Evolutionary conservation across 164 flowering plant species (phyloP).

Genomic region (Tetrastigma voinierianum): DNA sequence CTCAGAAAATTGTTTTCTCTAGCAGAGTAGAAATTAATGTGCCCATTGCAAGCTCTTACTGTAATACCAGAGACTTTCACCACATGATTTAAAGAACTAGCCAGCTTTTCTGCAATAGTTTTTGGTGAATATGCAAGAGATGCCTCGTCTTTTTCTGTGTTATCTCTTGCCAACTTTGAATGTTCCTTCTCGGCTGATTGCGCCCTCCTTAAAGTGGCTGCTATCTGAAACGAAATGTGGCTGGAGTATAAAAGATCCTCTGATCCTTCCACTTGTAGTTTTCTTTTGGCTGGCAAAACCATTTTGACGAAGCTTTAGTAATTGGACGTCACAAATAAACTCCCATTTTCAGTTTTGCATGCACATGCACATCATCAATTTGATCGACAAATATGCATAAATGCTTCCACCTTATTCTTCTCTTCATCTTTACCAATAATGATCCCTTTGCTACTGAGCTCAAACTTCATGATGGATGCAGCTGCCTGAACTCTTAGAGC

Average conservation of each 20-base stretch:
- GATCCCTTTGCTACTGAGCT: conserved; percentile 29
- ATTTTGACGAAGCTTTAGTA: conserved; percentile 73
- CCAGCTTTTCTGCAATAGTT: conserved; percentile 60
- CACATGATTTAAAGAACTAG: conserved; percentile 29
- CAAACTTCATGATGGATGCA: conserved; percentile 17
- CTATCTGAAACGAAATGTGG: conserved; percentile 80
- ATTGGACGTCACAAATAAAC: conserved; percentile 37
- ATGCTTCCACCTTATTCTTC: conserved; percentile 36
- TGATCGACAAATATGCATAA: conserved; percentile 44
- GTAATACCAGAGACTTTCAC: conserved; percentile 35
- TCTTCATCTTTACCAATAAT: conserved; percentile 24
- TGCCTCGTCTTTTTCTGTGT: conserved; percentile 19
- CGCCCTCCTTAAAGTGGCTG: conserved; percentile 54
- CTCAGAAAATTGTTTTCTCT: conserved; percentile 19
- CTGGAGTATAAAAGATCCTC: conserved; percentile 69
- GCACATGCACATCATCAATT: conserved; percentile 45
- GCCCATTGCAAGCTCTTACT: conserved; percentile 80
- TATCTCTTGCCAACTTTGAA: conserved; percentile 8
- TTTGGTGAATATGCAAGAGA: conserved; percentile 36
- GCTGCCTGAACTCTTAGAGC: conserved; percentile 21
- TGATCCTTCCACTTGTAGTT: conserved; percentile 43
- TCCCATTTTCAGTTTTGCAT: conserved; percentile 37
- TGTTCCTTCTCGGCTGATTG: conserved; percentile 30
- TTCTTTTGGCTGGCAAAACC: conserved; percentile 63
- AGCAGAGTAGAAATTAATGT: conserved; percentile 68